Conservation (phyloP, 306 rosid species). For the Vachellia pachyceras region DNA sequence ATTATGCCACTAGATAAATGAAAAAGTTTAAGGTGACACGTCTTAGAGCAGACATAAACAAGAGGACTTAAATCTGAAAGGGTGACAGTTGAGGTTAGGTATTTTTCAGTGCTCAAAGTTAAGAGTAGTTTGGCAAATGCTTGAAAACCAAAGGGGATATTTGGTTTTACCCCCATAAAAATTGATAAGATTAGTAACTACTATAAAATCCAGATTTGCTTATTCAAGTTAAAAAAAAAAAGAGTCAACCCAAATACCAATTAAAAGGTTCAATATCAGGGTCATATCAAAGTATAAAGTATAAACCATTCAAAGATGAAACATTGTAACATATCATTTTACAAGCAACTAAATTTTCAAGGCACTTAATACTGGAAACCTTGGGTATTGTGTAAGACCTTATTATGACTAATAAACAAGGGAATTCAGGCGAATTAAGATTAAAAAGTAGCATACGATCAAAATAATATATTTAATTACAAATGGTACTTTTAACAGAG, state of each 20-base stretch:
- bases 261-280: no score
- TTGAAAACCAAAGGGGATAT: no score
- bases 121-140: neutral
- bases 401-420: neutral
- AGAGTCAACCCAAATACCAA: slow-evolving; percentile 18
- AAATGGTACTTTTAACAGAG: neutral
- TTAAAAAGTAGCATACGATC: neutral
- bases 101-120: neutral
- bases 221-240: neutral
- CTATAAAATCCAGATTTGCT: slow-evolving; percentile 23
- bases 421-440: neutral
- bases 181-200: no score
- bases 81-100: neutral
- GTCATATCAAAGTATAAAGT: no score
- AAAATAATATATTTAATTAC: slow-evolving; percentile 14
- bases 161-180: no score
- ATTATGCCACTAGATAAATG: neutral
- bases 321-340: slow-evolving; percentile 11
- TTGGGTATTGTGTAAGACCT: neutral
- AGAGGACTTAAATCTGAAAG: neutral
- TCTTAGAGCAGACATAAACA: neutral
- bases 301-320: slow-evolving; percentile 25
- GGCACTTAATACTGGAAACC: neutral
- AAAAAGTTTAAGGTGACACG: neutral
- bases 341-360: neutral